Base-by-base conservation (phyloP, 192 early-diverging fungal species). In the Phlyctochytrium arcticum region DNA sequence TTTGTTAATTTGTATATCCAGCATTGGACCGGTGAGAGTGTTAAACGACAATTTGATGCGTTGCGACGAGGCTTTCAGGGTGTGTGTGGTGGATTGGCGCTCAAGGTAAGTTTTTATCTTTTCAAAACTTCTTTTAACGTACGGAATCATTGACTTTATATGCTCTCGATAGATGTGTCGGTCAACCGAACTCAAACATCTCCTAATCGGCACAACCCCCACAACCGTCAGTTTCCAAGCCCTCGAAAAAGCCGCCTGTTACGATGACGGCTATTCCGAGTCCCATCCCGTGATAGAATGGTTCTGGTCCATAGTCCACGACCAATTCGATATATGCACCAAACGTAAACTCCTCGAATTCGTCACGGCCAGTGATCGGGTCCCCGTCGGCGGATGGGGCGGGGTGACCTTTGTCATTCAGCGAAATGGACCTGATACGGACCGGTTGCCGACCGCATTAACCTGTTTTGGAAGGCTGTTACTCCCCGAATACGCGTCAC, bases 391-490 rank as follows among this genome's bases (percentile, higher is more conserved):
- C 44, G 93, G 95, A 1, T 80, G 91, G 36, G 78, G 82, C 26
- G 76, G 81, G 26, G 70, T 98, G 29, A 85, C 87, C 23, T 98
- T 98, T 90, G 91, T 94, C 34, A 83, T 98, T 12, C 95, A 98
- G 69, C 75, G 93, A n/a, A 95, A 98, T 62, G 95, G 95, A 10
- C 92, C 93, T 0, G 93, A 98, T 65, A 85, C 83, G 23, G 86
- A 93, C 36, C 68, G 88, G 60, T 80, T 97, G 56, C 94, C 94
- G 6, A 91, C 94, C 1, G 88, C 91, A 6, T 69, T 93, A 67
- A 97, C 94, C 3, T 97, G 94, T 67, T 98, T 98, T 75, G 88
- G 89, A 7, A 75, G 93, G 21, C 56, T 98, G 8, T 58, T 98
- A 47, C 76, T 98, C 61, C 95, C 95, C 33, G 90, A 93, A 65